A percentile compares a stretch with the other conserved stretches of the same genome.
These are phyloP conservation scores for Graphilbum fragrans DNA, from an alignment of 2,329 filamentous ascomycete genomes.

Conservation along the genomic window DNA sequence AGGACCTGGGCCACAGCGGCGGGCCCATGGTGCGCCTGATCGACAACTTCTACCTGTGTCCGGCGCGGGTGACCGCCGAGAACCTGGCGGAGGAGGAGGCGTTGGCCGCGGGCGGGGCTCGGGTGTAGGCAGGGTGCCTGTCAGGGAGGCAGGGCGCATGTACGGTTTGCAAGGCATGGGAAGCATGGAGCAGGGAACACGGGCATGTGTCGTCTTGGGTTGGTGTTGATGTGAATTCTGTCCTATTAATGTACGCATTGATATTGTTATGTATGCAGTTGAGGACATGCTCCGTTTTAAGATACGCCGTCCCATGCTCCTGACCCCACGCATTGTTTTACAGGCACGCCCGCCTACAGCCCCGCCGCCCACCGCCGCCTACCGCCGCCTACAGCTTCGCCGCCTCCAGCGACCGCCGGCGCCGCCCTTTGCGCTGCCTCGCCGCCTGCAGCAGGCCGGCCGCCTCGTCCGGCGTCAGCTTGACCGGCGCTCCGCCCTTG, in stretches of 20 bases:
- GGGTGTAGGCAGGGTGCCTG: background rate
- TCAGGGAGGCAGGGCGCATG: too few relatives aligned
- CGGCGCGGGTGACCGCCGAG: conserved; percentile 11
- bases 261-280: too few relatives aligned
- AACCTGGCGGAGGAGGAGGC: background rate
- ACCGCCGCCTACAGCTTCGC: conserved; percentile 1
- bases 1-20: conserved; percentile 62
- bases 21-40: conserved; percentile 76
- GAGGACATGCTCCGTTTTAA: too few relatives aligned
- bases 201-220: too few relatives aligned
- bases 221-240: too few relatives aligned
- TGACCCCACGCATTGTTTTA: too few relatives aligned
- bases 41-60: conserved; percentile 73
- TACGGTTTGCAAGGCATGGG: too few relatives aligned
- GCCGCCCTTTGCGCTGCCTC: conserved; percentile 8
- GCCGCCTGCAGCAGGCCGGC: conserved; percentile 29
- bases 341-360: too few relatives aligned
- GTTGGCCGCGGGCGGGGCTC: background rate
- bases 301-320: too few relatives aligned
- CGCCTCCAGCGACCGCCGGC: background rate
- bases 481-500: conserved; percentile 23
- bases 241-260: too few relatives aligned
- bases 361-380: too few relatives aligned
- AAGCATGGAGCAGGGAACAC: too few relatives aligned
- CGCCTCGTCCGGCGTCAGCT: conserved; percentile 38